Evolutionary conservation across 805 yeast genomes (phyloP), one percentile per base, ranked within the genome.

Genomic region (Naumovozyma castellii): DNA sequence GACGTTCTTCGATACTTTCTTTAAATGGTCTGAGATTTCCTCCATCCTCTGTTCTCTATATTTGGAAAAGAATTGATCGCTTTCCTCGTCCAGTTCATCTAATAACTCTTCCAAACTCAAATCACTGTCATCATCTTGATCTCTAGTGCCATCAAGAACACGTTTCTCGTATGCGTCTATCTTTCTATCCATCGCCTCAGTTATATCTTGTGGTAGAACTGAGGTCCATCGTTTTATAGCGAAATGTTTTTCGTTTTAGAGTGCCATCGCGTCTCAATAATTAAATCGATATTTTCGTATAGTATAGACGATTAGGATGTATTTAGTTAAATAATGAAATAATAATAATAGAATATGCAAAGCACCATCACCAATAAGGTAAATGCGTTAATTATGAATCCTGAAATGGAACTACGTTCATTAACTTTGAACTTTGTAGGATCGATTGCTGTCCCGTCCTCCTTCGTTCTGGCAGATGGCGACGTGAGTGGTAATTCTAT

Each of bases 41-140:
- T 76, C 72, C 37, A 82, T 62, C 27, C 94, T 64, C 47, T 68
- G 67, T 50, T 80, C 90, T 57, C 92, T 65, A 50, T 78, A 80
- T 16, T 61, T 65, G 2, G 65, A 55, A 25, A 73, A 50, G 34
- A 74, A 78, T 16, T 66, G 68, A 28, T 71, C 73, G 31, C 77
- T 76, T 31, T 78, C 71, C 18, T 49, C 55, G 35, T 74, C 80
- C 30, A 76, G 55, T 25, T 73, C 67, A 25, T 69, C 73, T 18
- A 75, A 60, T 16, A 67, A 40, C 12, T 64, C 72, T 42, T 66
- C 71, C 5, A 71, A 61, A 27, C 65, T 67, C 3, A 35, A 42
- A 18, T 50, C 59, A 15, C 41, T 37, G 13, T 39, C 40, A 36
- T 36, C 39, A 17, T 29, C 35, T 14, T 35, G 32, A 14, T 29